Percentiles rank a stretch among this genome's conserved stretches.
phyloP scores from a whole-genome alignment of 176 grass and related monocot genomes.

The Oryza glumipatula region DNA sequence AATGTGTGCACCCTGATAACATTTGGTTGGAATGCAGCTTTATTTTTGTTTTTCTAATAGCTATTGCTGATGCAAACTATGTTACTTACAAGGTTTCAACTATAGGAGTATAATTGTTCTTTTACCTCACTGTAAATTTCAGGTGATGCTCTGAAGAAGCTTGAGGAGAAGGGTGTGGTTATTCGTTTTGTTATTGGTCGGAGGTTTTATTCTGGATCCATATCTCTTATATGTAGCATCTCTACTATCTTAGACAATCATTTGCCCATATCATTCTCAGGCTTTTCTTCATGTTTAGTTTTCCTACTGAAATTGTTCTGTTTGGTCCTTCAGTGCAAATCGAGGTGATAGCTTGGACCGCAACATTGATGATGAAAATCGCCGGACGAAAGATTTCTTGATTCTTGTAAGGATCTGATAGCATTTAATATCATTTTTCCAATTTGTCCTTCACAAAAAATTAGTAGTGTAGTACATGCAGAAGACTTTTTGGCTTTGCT shows the following conservation, averaged over 20 bases:
- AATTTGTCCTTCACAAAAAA: conserved; percentile 1
- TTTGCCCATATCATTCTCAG: background rate
- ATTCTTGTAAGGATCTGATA: conserved; percentile 81
- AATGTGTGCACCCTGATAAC: background rate
- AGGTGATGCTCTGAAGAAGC: conserved; percentile 91
- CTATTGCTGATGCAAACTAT: background rate
- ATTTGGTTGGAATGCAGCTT: background rate
- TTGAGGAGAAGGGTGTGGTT: conserved; percentile 87
- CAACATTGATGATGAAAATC: conserved; percentile 90
- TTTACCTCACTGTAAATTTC: conserved; percentile 45
- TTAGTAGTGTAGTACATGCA: conserved; percentile 4
- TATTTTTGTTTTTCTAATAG: background rate
- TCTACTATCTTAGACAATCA: conserved; percentile 24
- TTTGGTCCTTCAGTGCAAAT: conserved; percentile 76
- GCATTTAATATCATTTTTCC: conserved; percentile 16
- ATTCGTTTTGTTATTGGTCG: conserved; percentile 99
- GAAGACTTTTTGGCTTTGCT: background rate
- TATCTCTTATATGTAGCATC: conserved; percentile 31
- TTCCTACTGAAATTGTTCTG: conserved; percentile 23
- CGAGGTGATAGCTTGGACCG: conserved; percentile 98
- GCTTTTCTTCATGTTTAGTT: background rate
- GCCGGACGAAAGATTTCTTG: conserved; percentile 79
- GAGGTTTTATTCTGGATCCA: conserved; percentile 62
- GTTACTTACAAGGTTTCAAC: background rate
- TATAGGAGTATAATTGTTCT: conserved; percentile 30